A percentile compares a stretch with the other conserved stretches of the same genome.
Conservation (phyloP, 169 alveolate genomes). For the Eimeria necatrix region DNA sequence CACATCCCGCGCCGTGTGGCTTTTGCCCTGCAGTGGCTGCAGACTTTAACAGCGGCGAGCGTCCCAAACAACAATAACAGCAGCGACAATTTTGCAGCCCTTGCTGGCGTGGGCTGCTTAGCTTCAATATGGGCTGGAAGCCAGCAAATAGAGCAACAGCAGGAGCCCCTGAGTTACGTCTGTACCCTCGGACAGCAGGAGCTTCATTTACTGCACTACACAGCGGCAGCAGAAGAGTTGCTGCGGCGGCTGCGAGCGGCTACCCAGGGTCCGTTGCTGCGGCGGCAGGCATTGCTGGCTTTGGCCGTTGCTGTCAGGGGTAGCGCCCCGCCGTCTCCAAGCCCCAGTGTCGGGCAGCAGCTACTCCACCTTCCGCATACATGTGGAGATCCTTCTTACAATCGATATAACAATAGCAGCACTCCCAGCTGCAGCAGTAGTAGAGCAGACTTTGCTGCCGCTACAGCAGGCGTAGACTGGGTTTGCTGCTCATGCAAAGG, state of each 20-base stretch:
- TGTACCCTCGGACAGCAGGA: conserved; percentile 53
- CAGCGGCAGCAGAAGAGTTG: conserved; percentile 43
- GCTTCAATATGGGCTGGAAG: background rate
- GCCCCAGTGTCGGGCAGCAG: conserved; percentile 38
- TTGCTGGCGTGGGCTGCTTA: background rate
- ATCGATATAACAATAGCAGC: background rate
- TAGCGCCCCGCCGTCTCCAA: conserved; percentile 42
- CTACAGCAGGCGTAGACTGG: background rate
- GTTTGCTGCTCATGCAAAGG: conserved; percentile 30
- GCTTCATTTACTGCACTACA: conserved; percentile 46
- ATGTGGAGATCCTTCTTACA: background rate
- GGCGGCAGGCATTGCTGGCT: conserved; percentile 41
- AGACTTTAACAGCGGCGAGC: conserved; percentile 2
- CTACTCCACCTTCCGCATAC: background rate
- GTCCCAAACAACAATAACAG: background rate
- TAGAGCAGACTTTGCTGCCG: background rate
- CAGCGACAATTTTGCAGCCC: background rate
- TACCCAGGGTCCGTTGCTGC: conserved; percentile 53
- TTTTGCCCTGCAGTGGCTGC: conserved; percentile 35
- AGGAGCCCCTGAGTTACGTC: background rate
- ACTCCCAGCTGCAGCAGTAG: conserved; percentile 17
- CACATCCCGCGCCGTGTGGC: conserved; percentile 61
- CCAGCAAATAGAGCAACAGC: conserved; percentile 11
- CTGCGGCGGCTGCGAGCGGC: conserved; percentile 63
- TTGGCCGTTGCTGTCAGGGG: conserved; percentile 47